Percentiles rank a stretch among this genome's conserved stretches.
Conservation (phyloP, 2,329 filamentous ascomycete genomes). For the Gliomastix tumulicola region DNA sequence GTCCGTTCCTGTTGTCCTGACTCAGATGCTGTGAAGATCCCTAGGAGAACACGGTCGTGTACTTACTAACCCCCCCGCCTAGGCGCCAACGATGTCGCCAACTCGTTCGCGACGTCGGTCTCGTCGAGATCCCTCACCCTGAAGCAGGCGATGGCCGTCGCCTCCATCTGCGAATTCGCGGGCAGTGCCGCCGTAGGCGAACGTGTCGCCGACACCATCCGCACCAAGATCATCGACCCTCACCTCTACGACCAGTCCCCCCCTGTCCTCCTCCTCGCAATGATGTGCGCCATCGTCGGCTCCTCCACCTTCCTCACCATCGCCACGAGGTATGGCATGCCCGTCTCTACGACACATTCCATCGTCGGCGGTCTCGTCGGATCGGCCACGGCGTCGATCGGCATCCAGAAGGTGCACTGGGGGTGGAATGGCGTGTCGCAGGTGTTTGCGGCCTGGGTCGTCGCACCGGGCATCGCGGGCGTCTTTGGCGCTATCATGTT, state of each 20-base stretch:
- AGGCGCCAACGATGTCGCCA: slow-evolving; percentile 43
- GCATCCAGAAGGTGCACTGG: slow-evolving; percentile 27
- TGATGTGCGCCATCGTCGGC: slow-evolving; percentile 46
- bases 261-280: slow-evolving; percentile 41
- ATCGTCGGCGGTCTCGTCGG: slow-evolving; percentile 35
- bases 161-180: slow-evolving; percentile 33
- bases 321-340: slow-evolving; percentile 42
- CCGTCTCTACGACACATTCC: slow-evolving; percentile 47
- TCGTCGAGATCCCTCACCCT: slow-evolving; percentile 36
- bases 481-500: slow-evolving; percentile 22
- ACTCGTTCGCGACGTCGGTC: slow-evolving; percentile 39
- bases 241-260: slow-evolving; percentile 34
- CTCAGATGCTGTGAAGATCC: too few species aligned
- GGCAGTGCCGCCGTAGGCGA: slow-evolving; percentile 31
- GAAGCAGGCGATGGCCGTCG: slow-evolving; percentile 36
- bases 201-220: slow-evolving; percentile 34
- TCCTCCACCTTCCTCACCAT: slow-evolving; percentile 45
- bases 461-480: slow-evolving; percentile 25
- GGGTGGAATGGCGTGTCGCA: slow-evolving; percentile 25
- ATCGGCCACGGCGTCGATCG: slow-evolving; percentile 25
- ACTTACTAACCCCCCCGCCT: background rate
- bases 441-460: slow-evolving; percentile 29
- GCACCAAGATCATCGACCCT: slow-evolving; percentile 36
- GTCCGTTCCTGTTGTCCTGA: too few species aligned
- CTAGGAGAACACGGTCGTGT: too few species aligned